Percentiles rank a stretch among this genome's conserved stretches.
phyloP scores from a whole-genome alignment of 495 filamentous ascomycete species.

The Neurospora africana region DNA sequence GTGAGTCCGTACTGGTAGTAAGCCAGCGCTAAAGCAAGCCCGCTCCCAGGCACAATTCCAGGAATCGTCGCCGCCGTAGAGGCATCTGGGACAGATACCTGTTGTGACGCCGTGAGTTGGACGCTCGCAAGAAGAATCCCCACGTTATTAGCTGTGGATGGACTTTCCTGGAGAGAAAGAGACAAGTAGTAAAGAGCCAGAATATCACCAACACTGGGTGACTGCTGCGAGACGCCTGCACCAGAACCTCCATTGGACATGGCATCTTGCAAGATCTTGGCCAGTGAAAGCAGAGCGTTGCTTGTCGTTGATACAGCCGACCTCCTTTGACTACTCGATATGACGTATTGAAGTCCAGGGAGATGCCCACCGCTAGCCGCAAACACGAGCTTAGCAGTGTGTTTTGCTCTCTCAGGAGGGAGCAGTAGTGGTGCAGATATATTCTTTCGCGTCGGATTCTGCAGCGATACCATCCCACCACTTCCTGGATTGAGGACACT shows the following conservation, averaged over 20 bases:
- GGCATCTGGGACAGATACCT: constrained; percentile 14
- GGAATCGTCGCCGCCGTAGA: constrained; percentile 46
- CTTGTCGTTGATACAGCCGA: constrained; percentile 88
- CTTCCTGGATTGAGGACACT: constrained; percentile 46
- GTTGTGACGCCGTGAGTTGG: constrained; percentile 55
- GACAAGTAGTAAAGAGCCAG: constrained; percentile 94
- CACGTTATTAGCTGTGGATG: constrained; percentile 97
- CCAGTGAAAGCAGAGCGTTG: constrained; percentile 87
- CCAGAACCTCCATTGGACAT: constrained; percentile 68
- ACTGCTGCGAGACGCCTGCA: constrained; percentile 45
- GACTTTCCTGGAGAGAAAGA: constrained; percentile 86
- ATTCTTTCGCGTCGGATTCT: background rate
- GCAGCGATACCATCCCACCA: background rate
- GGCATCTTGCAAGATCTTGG: constrained; percentile 98
- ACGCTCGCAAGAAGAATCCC: constrained; percentile 92
- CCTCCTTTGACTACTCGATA: constrained; percentile 60
- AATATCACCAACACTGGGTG: constrained; percentile 82
- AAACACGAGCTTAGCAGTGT: constrained; percentile 80
- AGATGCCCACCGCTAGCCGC: constrained; percentile 59
- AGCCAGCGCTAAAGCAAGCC: constrained; percentile 74
- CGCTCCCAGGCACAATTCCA: constrained; percentile 76
- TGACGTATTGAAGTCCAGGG: constrained; percentile 69
- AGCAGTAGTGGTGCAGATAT: constrained; percentile 52
- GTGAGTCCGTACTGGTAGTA: constrained; percentile 92
- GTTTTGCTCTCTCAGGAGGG: constrained; percentile 71